Evolutionary conservation across 768 basidiomycete species (phyloP), one percentile per base, ranked within the genome.

Genomic region (Suillus subluteus): DNA sequence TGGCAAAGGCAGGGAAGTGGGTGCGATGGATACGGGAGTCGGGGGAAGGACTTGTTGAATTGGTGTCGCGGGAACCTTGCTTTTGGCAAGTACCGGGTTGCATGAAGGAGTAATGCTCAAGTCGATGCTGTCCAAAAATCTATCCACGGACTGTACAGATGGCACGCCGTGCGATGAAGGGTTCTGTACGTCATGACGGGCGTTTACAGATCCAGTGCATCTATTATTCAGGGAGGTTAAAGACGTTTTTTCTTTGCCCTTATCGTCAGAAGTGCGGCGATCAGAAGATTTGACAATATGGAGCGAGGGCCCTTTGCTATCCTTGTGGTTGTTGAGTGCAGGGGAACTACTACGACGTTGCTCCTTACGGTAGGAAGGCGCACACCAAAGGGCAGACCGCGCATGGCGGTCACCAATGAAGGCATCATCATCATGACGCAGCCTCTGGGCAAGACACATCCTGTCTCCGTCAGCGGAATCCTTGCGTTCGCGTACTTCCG

Each of bases 51-150:
- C 65, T 15, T 59, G 65, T 50, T 52, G 64, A 26, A 12, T n/a
- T 13, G 69, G 56, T 37, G 64, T 52, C 37, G 6, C 46, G 16
- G 62, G 67, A 56, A 37, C 35, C 21, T 70, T 69, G 63, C 70
- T 40, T 48, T n/a, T 65, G 23, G 37, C 23, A 30, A 38, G 50
- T 5, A 8, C n/a, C 9, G 18, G 54, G 35, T 26, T 35, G 26
- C 15, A 41, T 15, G 16, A 18, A 26, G 23, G 26, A 59, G 46
- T 3, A 15, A 41, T 43, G 58, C 69, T 69, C 62, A 78, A 70
- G 54, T 70, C 62, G 26, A 75, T 73, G 30, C 62, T 75, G 50
- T 72, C 69, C 32, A 76, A 66, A 63, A 75, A 76, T 1, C 66
- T 48, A 58, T 73, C 71, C n/a, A 69, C 76, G 18, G 72, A 65